Conservation (phyloP, 768 basidiomycete species). For the Austroboletus eburneus region DNA sequence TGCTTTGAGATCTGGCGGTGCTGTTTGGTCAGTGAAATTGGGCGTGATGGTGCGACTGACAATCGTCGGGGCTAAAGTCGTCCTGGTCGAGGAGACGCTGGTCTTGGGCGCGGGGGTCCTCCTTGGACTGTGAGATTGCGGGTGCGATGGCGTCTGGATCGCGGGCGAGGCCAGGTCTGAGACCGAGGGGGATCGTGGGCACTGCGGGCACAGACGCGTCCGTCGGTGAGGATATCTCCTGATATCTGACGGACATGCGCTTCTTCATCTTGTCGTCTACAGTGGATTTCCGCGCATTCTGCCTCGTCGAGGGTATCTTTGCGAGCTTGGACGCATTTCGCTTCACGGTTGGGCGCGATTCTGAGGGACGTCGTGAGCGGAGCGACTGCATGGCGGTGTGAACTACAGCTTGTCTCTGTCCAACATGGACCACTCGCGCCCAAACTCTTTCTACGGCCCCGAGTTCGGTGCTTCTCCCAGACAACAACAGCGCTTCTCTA, state of each 20-base stretch:
- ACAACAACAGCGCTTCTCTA: constrained; percentile 13
- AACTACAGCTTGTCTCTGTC: constrained; percentile 9
- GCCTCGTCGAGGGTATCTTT: constrained; percentile 26
- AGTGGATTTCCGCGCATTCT: constrained; percentile 43
- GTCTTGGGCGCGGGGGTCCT: constrained; percentile 61
- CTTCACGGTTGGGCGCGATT: constrained; percentile 36
- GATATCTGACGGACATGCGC: constrained; percentile 93
- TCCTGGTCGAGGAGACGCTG: constrained; percentile 66
- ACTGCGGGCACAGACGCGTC: constrained; percentile 51
- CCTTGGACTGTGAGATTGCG: constrained; percentile 35
- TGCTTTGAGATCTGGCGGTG: constrained; percentile 61
- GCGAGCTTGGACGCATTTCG: constrained; percentile 29
- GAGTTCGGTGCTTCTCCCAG: constrained; percentile 18
- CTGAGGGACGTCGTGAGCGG: constrained; percentile 49
- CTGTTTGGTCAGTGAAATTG: constrained; percentile 1
- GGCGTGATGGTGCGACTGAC: constrained; percentile 43
- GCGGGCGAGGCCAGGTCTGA: constrained; percentile 33
- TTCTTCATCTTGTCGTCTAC: constrained; percentile 93
- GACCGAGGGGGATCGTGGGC: constrained; percentile 49
- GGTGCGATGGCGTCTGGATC: constrained; percentile 49
- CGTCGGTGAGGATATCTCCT: constrained; percentile 74
- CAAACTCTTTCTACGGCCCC: constrained; percentile 32
- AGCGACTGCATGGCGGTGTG: constrained; percentile 49
- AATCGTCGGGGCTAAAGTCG: constrained; percentile 83
- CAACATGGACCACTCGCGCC: constrained; percentile 34